These are phyloP conservation scores for Colletotrichum sp. DNA, from an alignment of 2,329 filamentous ascomycete genomes.

Conservation along the genomic window DNA sequence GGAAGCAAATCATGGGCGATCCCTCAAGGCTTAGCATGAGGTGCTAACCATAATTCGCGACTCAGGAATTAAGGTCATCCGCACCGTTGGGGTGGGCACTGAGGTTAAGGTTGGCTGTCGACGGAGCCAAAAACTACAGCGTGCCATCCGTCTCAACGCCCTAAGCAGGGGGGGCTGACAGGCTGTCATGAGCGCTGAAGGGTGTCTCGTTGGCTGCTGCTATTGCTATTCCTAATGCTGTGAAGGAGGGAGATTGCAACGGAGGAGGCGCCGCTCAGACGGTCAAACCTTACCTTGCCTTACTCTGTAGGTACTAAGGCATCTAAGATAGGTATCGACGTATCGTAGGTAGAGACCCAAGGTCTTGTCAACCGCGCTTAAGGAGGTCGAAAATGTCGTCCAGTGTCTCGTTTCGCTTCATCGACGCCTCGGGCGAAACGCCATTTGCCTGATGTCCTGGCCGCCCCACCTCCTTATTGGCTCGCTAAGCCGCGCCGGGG, in stretches of 20 bases:
- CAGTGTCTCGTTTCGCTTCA: constrained; percentile 39
- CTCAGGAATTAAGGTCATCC: not conserved
- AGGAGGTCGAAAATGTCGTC: constrained; percentile 2
- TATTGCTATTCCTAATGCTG: not conserved
- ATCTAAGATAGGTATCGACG: too few relatives aligned
- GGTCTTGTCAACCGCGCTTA: constrained; percentile 2
- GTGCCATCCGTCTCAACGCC: not conserved
- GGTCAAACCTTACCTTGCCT: not conserved
- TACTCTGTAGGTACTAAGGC: not conserved
- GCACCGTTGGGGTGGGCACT: not conserved
- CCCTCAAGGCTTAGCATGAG: constrained; percentile 10
- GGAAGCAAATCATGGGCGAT: constrained; percentile 9
- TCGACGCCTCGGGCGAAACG: constrained; percentile 44
- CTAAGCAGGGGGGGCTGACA: not conserved
- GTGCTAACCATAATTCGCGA: not conserved
- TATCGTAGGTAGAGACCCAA: not conserved
- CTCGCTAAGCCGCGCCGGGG: constrained; percentile 14
- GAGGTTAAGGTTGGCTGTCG: not conserved
- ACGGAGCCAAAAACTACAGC: not conserved
- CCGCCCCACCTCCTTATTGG: constrained; percentile 26
- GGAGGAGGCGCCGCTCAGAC: constrained; percentile 2
- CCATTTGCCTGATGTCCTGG: constrained; percentile 34
- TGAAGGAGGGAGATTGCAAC: not conserved
- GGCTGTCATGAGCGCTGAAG: not conserved
- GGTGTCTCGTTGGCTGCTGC: not conserved